Evolutionary conservation across 2,329 filamentous ascomycete species (phyloP), one percentile per base, ranked within the genome.

Genomic region (Chrysosporium keratinophilum): DNA sequence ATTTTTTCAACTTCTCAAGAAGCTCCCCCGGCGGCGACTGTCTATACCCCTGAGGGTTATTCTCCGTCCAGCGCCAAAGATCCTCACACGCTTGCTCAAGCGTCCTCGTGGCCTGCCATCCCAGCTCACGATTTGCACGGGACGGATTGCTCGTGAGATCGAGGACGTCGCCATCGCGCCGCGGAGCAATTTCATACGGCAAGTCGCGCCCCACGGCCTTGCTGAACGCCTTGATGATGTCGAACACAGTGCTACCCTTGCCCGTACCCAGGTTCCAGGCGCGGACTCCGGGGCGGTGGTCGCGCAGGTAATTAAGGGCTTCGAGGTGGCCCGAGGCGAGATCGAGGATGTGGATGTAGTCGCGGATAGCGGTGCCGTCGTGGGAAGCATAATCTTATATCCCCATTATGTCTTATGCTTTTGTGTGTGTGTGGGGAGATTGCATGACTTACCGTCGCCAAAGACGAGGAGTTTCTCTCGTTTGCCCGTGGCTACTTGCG

Each of bases 261-360:
- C 93, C 93, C 0, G 90, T 95, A 55, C 94, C 94, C 61, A 98
- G 71, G 74, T 98, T 98, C 91, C 91, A 98, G 54, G 89, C 90
- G 69, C 88, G 86, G 61, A 96, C 87, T 54, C 93, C 93, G 15
- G 93, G 91, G 64, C 88, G 80, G 62, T 91, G 76, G 60, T 86
- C 79, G 63, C 86, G 85, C 49, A 96, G 84, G 74, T 94, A 88
- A 74, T 93, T 89, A 62, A 98, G 84, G 19, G 94, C 93, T 56
- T 87, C 81, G 55, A 95, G 76, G 70, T 96, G 90, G 57, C 90
- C 90, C 58, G 80, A 80, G 44, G 90, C 87, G 20, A 96, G 82
- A 66, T 96, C 90, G 59, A 95, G 79, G 55, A 96, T 88, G 76
- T 96, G 90, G 71, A 98, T 96, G 78, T 98, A 98, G 75, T 98